Evolutionary conservation across 2,329 filamentous ascomycete species (phyloP).

Genomic region (Whalleya microplaca): DNA sequence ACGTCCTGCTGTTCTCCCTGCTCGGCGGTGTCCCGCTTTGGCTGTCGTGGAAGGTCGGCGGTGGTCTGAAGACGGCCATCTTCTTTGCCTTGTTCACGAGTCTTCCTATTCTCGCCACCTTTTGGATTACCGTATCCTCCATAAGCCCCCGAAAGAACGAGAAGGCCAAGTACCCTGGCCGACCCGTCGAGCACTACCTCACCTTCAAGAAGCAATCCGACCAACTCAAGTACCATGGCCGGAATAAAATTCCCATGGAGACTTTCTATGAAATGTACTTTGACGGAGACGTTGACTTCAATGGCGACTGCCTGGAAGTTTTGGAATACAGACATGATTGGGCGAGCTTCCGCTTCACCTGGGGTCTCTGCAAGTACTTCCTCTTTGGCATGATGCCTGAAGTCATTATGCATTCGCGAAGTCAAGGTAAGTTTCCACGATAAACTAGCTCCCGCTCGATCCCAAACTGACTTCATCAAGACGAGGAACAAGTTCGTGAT

Average conservation of each 20-base stretch:
- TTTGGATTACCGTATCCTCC: constrained; percentile 80
- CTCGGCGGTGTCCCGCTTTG: constrained; percentile 76
- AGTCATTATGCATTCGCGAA: constrained; percentile 88
- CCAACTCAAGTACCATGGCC: constrained; percentile 71
- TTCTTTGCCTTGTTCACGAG: constrained; percentile 82
- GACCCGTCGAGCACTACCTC: constrained; percentile 88
- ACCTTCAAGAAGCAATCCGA: constrained; percentile 72
- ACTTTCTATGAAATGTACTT: constrained; percentile 99
- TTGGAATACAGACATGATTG: constrained; percentile 97
- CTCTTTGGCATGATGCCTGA: constrained; percentile 86
- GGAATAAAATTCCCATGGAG: constrained; percentile 84
- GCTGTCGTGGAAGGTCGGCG: constrained; percentile 79
- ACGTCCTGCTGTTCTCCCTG: constrained; percentile 72
- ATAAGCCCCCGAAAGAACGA: constrained; percentile 90
- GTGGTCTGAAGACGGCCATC: constrained; percentile 83
- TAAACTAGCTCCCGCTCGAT: not conserved
- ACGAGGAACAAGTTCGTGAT: constrained; percentile 96
- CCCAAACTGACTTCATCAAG: constrained; percentile 47
- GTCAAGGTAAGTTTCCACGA: constrained; percentile 65
- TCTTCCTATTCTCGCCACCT: constrained; percentile 77
- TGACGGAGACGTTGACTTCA: constrained; percentile 91
- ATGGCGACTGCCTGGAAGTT: constrained; percentile 85
- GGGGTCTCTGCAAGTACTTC: constrained; percentile 85
- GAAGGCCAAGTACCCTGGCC: constrained; percentile 84
- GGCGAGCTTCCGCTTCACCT: constrained; percentile 91